A percentile compares a stretch with the other conserved stretches of the same genome.
These are phyloP conservation scores for Calonectria leucothoes DNA, from an alignment of 2,329 filamentous ascomycete genomes.

Conservation along the genomic window DNA sequence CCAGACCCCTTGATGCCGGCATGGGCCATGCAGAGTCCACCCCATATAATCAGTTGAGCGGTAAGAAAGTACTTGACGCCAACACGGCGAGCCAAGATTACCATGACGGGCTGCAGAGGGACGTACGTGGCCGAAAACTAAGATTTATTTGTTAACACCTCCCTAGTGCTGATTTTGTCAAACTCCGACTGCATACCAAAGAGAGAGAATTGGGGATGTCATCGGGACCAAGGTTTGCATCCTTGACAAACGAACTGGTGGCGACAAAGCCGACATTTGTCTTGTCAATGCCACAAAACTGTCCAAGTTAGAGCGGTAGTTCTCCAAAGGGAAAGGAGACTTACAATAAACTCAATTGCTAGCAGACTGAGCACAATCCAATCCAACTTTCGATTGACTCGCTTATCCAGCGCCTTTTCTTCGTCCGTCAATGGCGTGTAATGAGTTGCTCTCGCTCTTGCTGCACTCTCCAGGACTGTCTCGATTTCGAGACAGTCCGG, in stretches of 20 bases:
- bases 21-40: background rate
- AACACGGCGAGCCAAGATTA: background rate
- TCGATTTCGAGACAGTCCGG: constrained; percentile 1
- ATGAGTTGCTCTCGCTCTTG: background rate
- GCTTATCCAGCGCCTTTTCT: background rate
- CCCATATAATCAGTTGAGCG: background rate
- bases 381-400: background rate
- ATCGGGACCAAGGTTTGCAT: background rate
- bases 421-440: background rate
- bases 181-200: background rate
- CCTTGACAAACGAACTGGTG: background rate
- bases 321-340: background rate
- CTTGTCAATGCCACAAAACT: background rate
- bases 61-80: background rate
- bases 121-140: background rate
- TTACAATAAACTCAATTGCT: background rate
- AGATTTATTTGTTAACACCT: background rate
- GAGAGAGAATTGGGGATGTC: background rate
- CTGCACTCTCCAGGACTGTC: background rate
- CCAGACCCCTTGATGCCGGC: background rate
- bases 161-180: background rate
- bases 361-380: background rate
- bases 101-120: background rate
- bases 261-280: background rate
- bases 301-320: background rate